Conservation (phyloP, 208 protist genomes). For the Leptomonas seymouri region DNA sequence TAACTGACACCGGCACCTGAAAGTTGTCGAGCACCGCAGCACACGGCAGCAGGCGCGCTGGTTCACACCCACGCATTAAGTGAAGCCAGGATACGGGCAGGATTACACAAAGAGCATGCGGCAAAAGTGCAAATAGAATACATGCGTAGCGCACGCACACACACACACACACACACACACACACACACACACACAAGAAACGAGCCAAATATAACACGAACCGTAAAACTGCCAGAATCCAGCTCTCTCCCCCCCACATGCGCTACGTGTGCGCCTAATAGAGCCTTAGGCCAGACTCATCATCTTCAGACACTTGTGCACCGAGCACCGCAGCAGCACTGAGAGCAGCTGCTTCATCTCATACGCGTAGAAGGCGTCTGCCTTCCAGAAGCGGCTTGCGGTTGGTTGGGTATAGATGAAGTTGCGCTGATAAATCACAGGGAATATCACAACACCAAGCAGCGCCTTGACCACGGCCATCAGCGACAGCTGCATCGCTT, state of each 20-base stretch:
- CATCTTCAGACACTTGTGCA: conserved; percentile 45
- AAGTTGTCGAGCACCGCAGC: no score
- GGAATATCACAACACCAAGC: conserved; percentile 64
- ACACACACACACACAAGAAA: background rate
- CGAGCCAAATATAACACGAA: no score
- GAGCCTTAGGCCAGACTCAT: conserved; percentile 11
- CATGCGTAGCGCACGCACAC: no score
- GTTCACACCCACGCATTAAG: no score
- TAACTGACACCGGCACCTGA: no score
- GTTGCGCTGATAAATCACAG: conserved; percentile 67
- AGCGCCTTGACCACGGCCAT: conserved; percentile 54
- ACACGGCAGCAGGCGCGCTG: no score
- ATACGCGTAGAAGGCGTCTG: conserved; percentile 54
- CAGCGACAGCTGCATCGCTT: conserved; percentile 41
- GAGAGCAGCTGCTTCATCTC: conserved; percentile 58
- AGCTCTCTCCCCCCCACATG: no score
- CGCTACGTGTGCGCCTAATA: no score
- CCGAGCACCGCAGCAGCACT: conserved; percentile 51
- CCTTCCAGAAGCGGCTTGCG: conserved; percentile 46
- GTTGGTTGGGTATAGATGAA: conserved; percentile 49
- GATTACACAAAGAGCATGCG: no score
- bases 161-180: background rate
- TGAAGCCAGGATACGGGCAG: no score
- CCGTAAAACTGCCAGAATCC: no score
- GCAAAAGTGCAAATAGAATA: no score